phyloP scores from a whole-genome alignment of 2,329 filamentous ascomycete genomes.

The Chrysoporthe austroafricana region DNA sequence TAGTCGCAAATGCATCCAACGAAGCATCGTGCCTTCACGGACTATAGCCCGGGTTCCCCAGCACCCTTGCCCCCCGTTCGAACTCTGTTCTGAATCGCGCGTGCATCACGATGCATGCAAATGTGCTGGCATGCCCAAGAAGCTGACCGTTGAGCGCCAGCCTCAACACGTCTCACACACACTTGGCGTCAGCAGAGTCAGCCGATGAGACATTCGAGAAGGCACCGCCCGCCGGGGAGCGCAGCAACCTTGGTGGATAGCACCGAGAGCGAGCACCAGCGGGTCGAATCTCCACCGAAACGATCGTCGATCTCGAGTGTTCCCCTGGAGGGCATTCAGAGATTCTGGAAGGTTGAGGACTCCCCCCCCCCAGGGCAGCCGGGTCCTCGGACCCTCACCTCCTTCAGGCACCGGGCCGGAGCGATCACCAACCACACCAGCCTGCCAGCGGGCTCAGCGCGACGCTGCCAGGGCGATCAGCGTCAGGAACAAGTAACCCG shows the following conservation, averaged over 20 bases:
- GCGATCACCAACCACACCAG: neutral
- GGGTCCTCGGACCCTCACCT: neutral
- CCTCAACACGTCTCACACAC: neutral
- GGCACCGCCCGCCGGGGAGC: neutral
- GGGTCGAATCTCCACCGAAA: neutral
- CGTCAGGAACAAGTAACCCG: neutral
- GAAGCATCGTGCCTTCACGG: neutral
- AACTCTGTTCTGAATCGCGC: conserved; percentile 4
- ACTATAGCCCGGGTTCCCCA: neutral
- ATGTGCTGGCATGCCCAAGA: neutral
- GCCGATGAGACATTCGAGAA: neutral
- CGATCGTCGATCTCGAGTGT: neutral
- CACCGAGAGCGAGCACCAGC: neutral
- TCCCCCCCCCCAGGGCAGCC: neutral
- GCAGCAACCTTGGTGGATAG: neutral
- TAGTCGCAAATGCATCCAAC: neutral
- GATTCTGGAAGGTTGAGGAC: neutral
- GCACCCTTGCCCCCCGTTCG: neutral
- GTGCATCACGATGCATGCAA: conserved; percentile 1
- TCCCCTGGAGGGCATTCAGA: neutral
- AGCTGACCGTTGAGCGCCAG: neutral
- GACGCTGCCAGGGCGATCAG: neutral
- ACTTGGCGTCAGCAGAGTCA: neutral
- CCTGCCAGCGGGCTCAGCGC: neutral
- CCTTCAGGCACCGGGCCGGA: neutral